A percentile compares a stretch with the other conserved stretches of the same genome.
Conservation (phyloP, 2,329 filamentous ascomycete species). For the Colletotrichum sp. region DNA sequence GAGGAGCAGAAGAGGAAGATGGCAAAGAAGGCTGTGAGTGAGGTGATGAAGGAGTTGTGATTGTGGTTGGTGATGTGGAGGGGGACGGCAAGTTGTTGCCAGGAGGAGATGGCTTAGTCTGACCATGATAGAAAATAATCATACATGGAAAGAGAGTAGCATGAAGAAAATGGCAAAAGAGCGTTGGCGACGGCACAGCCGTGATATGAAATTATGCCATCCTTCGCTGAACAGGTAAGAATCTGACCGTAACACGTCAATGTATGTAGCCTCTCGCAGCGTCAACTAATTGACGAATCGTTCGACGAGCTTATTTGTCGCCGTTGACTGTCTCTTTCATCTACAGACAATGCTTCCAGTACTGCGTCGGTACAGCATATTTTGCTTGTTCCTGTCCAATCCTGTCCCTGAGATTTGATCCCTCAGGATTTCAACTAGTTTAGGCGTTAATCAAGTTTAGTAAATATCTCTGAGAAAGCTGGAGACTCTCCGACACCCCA, state of each 20-base stretch:
- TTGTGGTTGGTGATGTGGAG: not conserved
- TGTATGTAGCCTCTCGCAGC: no score
- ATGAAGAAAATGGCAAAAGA: not conserved
- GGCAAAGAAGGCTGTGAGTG: conserved; percentile 65
- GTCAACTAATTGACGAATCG: not conserved
- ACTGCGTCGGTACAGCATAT: not conserved
- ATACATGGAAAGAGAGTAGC: not conserved
- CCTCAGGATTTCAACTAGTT: not conserved
- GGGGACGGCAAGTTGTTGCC: not conserved
- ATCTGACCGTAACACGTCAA: no score
- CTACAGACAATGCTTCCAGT: not conserved
- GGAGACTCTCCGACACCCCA: not conserved
- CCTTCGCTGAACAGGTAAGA: no score
- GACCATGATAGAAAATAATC: not conserved
- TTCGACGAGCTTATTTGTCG: not conserved
- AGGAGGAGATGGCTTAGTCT: not conserved
- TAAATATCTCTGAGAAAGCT: not conserved
- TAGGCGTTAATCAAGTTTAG: not conserved
- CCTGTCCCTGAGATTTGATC: not conserved
- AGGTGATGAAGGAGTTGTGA: conserved; percentile 67
- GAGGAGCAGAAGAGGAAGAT: conserved; percentile 65
- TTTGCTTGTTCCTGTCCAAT: not conserved
- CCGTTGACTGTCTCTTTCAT: not conserved
- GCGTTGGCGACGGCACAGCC: no score
- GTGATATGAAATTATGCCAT: no score